These are phyloP conservation scores for Rhizopus sp. DNA, from an alignment of 371 early-diverging fungal species.

Conservation along the genomic window DNA sequence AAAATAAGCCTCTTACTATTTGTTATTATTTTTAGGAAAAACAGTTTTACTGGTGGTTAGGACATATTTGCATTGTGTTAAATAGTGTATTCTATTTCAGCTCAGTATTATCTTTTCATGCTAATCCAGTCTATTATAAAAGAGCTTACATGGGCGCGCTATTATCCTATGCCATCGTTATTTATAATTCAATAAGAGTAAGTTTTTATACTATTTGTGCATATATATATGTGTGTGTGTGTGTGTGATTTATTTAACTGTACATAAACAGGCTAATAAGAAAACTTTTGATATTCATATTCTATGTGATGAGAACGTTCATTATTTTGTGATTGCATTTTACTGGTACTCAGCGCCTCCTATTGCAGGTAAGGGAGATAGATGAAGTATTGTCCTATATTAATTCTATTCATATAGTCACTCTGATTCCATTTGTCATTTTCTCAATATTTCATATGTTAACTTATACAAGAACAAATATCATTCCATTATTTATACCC, in stretches of 20 bases:
- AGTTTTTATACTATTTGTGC: constrained; percentile 15
- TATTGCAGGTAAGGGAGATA: constrained; percentile 58
- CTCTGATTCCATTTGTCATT: constrained; percentile 77
- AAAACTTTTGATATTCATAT: constrained; percentile 28
- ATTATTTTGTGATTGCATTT: constrained; percentile 81
- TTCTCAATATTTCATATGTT: constrained; percentile 84
- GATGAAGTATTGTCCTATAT: constrained; percentile 13
- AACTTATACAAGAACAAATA: constrained; percentile 65
- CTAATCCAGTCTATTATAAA: constrained; percentile 48
- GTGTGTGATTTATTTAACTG: not conserved
- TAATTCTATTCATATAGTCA: constrained; percentile 46
- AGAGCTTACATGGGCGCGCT: constrained; percentile 74
- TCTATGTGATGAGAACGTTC: constrained; percentile 84
- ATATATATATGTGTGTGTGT: too few relatives aligned
- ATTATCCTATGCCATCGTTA: constrained; percentile 79
- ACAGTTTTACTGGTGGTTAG: constrained; percentile 62
- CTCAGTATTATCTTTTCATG: constrained; percentile 40
- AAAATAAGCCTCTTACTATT: not conserved
- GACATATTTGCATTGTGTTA: constrained; percentile 40
- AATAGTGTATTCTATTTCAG: constrained; percentile 39
- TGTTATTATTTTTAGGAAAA: constrained; percentile 36
- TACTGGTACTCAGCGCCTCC: constrained; percentile 79
- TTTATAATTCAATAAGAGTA: constrained; percentile 83
- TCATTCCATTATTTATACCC: constrained; percentile 68
- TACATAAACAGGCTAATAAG: constrained; percentile 1